phyloP scores from a whole-genome alignment of 2,329 filamentous ascomycete genomes.

The Pseudocercospora macadamiae region DNA sequence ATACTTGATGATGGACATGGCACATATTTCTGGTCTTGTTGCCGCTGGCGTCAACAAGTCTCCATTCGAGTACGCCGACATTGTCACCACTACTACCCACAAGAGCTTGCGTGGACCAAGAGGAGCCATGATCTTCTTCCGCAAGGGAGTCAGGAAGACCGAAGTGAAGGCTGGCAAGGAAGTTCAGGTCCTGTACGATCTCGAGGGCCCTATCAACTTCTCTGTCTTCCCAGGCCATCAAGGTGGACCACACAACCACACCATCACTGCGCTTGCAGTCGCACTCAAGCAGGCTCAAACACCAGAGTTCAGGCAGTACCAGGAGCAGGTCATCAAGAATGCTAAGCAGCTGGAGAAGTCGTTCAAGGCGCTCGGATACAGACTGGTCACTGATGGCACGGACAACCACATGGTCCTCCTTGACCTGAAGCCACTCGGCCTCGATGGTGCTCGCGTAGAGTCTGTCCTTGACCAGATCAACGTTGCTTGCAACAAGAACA shows the following conservation, averaged over 20 bases:
- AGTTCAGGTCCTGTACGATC: conserved; percentile 73
- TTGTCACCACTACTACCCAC: conserved; percentile 98
- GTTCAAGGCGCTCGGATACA: conserved; percentile 84
- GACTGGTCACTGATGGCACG: conserved; percentile 91
- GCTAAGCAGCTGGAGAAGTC: conserved; percentile 83
- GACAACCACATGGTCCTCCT: conserved; percentile 97
- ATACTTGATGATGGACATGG: conserved; percentile 97
- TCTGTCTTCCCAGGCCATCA: conserved; percentile 99
- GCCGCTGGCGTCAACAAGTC: conserved; percentile 91
- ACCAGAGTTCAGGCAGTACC: conserved; percentile 91
- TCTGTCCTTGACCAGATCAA: conserved; percentile 96
- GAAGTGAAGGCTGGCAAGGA: conserved; percentile 91
- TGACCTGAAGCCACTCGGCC: conserved; percentile 76
- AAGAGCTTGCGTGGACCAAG: conserved; percentile 97
- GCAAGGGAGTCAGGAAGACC: conserved; percentile 88
- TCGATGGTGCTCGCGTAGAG: conserved; percentile 95
- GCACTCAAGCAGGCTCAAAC: conserved; percentile 91
- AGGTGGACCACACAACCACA: conserved; percentile 98
- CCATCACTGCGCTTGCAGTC: conserved; percentile 93
- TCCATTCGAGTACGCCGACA: conserved; percentile 88
- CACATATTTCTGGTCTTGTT: conserved; percentile 95
- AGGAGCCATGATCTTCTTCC: conserved; percentile 99
- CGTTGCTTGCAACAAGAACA: conserved; percentile 99
- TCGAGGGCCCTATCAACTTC: conserved; percentile 96
- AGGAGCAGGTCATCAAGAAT: conserved; percentile 88